Conservation (phyloP, 768 basidiomycete species). For the Leucocoprinus leucothites region DNA sequence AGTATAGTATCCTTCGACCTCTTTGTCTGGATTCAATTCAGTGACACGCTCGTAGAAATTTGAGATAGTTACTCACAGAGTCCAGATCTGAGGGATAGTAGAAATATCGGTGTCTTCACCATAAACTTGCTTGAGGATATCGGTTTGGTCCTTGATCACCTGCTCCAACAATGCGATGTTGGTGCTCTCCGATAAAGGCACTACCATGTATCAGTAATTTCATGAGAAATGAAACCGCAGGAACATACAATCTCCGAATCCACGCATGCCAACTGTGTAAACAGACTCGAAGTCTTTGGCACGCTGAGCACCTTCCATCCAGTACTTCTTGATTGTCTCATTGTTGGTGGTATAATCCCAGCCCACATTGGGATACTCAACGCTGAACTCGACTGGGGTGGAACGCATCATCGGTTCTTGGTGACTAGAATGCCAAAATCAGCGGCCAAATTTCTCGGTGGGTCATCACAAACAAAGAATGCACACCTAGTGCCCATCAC, state of each 20-base stretch:
- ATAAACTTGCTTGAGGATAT: conserved; percentile 54
- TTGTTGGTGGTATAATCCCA: conserved; percentile 65
- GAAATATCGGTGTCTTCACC: conserved; percentile 41
- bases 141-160: conserved; percentile 58
- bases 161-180: conserved; percentile 50
- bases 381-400: conserved; percentile 61
- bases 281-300: conserved; percentile 59
- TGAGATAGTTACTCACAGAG: conserved; percentile 34
- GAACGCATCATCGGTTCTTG: conserved; percentile 77
- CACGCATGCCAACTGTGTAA: conserved; percentile 71
- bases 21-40: conserved; percentile 34
- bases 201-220: conserved; percentile 22
- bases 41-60: not conserved
- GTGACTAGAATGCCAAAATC: conserved; percentile 34
- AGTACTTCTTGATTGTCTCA: conserved; percentile 56
- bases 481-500: conserved; percentile 66
- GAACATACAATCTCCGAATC: conserved; percentile 47
- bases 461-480: not conserved
- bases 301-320: conserved; percentile 57
- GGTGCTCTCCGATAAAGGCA: conserved; percentile 48
- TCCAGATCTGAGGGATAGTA: conserved; percentile 64
- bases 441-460: too few relatives aligned
- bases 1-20: conserved; percentile 67
- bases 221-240: not conserved
- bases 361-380: conserved; percentile 35